Evolutionary conservation across 768 basidiomycete genomes (phyloP).

Genomic region (Tricholomella constricta): DNA sequence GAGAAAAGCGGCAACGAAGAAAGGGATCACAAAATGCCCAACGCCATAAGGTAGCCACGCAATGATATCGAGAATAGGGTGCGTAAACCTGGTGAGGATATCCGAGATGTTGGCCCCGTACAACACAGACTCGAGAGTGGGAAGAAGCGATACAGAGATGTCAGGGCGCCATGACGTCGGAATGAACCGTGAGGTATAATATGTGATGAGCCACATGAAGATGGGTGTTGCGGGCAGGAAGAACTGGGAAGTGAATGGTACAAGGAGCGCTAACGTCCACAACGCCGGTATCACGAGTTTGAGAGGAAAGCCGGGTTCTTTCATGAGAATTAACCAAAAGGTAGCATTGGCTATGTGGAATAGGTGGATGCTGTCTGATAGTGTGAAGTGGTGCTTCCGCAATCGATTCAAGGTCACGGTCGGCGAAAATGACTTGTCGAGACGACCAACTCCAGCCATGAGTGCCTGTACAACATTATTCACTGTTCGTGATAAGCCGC

Average conservation of each 20-base stretch:
- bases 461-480: conserved; percentile 46
- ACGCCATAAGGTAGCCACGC: conserved; percentile 99
- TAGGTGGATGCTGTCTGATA: conserved; percentile 62
- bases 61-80: conserved; percentile 87
- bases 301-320: conserved; percentile 63
- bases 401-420: conserved; percentile 62
- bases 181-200: conserved; percentile 86
- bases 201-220: conserved; percentile 83
- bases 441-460: conserved; percentile 58
- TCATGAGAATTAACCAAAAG: conserved; percentile 78
- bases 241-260: conserved; percentile 90
- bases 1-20: conserved; percentile 80
- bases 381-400: conserved; percentile 54
- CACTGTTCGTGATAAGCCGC: conserved; percentile 19
- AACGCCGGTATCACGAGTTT: conserved; percentile 79
- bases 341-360: conserved; percentile 61
- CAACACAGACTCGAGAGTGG: conserved; percentile 91
- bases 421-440: conserved; percentile 81
- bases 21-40: conserved; percentile 84
- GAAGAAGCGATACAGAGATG: conserved; percentile 90
- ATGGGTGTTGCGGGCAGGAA: conserved; percentile 87
- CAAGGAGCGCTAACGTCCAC: conserved; percentile 66
- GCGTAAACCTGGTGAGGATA: conserved; percentile 92
- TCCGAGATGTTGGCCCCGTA: conserved; percentile 99
- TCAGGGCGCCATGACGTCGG: conserved; percentile 73